A percentile compares a stretch with the other conserved stretches of the same genome.
Evolutionary conservation across 495 filamentous ascomycete genomes (phyloP).

Genomic region (Penicillium mononematosum): DNA sequence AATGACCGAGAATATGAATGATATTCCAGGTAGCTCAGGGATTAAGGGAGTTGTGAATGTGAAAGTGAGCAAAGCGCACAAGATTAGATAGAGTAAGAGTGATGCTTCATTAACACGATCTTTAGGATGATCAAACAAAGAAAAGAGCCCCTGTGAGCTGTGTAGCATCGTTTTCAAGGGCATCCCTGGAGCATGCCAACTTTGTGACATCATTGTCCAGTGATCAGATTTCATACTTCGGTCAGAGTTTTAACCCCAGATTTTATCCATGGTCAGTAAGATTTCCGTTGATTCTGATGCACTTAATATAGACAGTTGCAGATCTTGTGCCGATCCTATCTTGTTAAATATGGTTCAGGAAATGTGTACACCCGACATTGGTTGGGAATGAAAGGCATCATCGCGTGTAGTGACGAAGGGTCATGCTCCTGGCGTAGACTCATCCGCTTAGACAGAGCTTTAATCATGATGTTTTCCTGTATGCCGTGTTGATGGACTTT

Average conservation of each 20-base stretch:
- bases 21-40: not conserved
- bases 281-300: not conserved
- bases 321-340: not conserved
- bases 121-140: not conserved
- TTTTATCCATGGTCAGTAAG: not conserved
- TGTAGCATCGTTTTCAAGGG: not conserved
- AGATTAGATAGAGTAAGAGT: not conserved
- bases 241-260: not conserved
- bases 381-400: no score
- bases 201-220: conserved; percentile 1
- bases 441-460: no score
- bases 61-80: not conserved
- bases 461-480: no score
- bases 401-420: no score
- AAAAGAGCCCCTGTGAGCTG: not conserved
- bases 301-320: not conserved
- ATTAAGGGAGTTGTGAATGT: not conserved
- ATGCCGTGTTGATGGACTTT: no score
- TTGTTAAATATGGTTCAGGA: not conserved
- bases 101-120: not conserved
- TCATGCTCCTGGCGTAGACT: no score
- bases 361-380: not conserved
- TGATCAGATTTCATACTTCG: not conserved
- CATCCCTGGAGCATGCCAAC: not conserved
- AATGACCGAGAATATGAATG: not conserved